These are phyloP conservation scores for Punctularia strigosozonata DNA, from an alignment of 768 basidiomycete species.

Conservation along the genomic window DNA sequence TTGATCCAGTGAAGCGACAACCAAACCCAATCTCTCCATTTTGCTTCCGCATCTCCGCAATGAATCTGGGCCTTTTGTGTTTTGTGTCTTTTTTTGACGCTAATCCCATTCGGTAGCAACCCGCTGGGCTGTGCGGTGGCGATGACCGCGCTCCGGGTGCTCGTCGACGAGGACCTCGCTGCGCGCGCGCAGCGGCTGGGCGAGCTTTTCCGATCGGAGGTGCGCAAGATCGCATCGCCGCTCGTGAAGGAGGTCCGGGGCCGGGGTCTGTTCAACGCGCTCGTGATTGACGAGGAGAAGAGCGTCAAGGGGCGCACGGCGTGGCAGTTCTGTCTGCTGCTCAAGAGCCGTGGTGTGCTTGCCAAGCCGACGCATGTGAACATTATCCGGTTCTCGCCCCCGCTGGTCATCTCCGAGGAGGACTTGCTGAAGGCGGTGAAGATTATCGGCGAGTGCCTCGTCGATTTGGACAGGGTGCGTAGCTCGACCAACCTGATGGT, in stretches of 20 bases:
- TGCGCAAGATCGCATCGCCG: constrained; percentile 52
- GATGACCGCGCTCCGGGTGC: constrained; percentile 84
- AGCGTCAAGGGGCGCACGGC: constrained; percentile 73
- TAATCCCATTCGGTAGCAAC: constrained; percentile 38
- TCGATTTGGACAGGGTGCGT: constrained; percentile 70
- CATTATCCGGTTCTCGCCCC: constrained; percentile 93
- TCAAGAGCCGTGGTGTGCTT: constrained; percentile 85
- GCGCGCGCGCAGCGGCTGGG: constrained; percentile 75
- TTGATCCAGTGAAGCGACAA: neutral
- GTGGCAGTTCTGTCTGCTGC: constrained; percentile 89
- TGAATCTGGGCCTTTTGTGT: too few relatives aligned
- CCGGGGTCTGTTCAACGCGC: constrained; percentile 80
- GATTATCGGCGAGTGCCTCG: constrained; percentile 66
- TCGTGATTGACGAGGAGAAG: constrained; percentile 82
- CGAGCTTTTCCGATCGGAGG: constrained; percentile 59
- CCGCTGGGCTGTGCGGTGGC: constrained; percentile 95
- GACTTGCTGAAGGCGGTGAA: constrained; percentile 65
- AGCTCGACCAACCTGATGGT: neutral
- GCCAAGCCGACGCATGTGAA: constrained; percentile 96
- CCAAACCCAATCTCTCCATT: too few relatives aligned
- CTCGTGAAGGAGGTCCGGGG: constrained; percentile 76
- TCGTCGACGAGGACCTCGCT: constrained; percentile 75
- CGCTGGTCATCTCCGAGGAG: constrained; percentile 84
- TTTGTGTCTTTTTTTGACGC: constrained; percentile 1
- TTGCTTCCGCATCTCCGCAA: constrained; percentile 1